Conservation (phyloP, 1,284 basidiomycete species). For the Heterobasidion occidentale region DNA sequence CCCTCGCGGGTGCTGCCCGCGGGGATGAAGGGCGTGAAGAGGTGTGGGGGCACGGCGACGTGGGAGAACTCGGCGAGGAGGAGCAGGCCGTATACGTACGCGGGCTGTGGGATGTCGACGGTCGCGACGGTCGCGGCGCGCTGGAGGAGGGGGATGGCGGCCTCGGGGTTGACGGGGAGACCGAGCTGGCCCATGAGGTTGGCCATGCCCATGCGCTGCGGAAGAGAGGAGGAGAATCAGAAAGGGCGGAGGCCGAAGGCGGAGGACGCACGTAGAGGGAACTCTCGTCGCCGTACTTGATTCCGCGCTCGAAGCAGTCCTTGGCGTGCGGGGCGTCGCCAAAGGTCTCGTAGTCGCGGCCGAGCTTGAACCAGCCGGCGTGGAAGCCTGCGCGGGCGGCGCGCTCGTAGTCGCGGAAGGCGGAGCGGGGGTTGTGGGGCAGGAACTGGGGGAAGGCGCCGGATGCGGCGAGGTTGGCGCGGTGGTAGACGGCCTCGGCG, state of each 20-base stretch:
- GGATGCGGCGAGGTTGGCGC: conserved; percentile 63
- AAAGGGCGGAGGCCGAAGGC: background rate
- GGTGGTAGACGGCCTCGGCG: conserved; percentile 70
- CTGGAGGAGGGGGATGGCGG: conserved; percentile 67
- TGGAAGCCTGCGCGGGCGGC: conserved; percentile 69
- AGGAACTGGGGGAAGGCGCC: conserved; percentile 60
- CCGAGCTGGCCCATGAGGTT: conserved; percentile 83
- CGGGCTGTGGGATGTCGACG: conserved; percentile 76
- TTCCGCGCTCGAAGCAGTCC: conserved; percentile 81
- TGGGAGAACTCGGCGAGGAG: conserved; percentile 74
- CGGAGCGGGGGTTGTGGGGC: conserved; percentile 63
- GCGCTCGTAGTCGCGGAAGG: conserved; percentile 85
- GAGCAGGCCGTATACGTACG: conserved; percentile 81
- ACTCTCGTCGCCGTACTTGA: conserved; percentile 61
- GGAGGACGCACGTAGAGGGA: conserved; percentile 65
- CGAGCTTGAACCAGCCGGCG: conserved; percentile 84
- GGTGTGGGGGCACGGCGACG: conserved; percentile 41
- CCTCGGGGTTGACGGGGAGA: conserved; percentile 42
- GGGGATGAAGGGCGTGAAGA: conserved; percentile 42
- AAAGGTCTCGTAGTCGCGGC: conserved; percentile 87
- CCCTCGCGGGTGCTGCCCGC: conserved; percentile 25
- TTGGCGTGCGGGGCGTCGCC: conserved; percentile 63
- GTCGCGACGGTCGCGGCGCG: conserved; percentile 73
- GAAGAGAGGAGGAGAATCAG: background rate
- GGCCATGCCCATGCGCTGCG: conserved; percentile 84